phyloP scores from a whole-genome alignment of 805 yeast species.

The Schwanniomyces vanrijiae region DNA sequence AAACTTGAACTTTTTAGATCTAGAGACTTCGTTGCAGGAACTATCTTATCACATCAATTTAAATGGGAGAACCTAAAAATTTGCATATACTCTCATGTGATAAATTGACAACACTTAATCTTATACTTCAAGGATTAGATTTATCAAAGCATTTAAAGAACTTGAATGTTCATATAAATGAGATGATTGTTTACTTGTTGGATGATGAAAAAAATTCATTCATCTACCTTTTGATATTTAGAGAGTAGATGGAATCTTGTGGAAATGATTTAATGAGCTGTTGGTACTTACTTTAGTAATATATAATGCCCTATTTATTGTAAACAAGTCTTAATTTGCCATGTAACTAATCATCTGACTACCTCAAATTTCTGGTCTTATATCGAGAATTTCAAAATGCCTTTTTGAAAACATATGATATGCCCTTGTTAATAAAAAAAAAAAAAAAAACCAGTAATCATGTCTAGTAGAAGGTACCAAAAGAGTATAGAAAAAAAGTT shows the following conservation, averaged over 20 bases:
- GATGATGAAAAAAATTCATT: conserved; percentile 3
- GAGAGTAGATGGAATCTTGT: not conserved
- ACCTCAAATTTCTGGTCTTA: not conserved
- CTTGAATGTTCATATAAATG: conserved; percentile 4
- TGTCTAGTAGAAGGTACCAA: conserved; percentile 37
- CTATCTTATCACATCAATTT: conserved; percentile 6
- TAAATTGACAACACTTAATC: conserved; percentile 3
- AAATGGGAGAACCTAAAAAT: conserved; percentile 6
- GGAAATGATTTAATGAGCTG: too few species aligned
- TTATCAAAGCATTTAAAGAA: conserved; percentile 3
- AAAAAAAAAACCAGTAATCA: not conserved
- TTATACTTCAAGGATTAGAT: conserved; percentile 2
- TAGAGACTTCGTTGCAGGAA: not conserved
- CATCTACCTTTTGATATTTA: conserved; percentile 6
- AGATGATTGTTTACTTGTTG: conserved; percentile 4
- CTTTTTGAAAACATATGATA: not conserved
- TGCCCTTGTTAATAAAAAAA: not conserved
- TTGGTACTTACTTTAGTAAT: too few species aligned
- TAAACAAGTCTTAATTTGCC: too few species aligned
- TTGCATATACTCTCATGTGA: conserved; percentile 1
- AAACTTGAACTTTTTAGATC: conserved; percentile 5
- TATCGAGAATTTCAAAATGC: not conserved
- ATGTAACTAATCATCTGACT: conserved; percentile 1
- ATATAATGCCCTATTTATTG: too few species aligned
- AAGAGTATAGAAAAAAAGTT: conserved; percentile 50